Conservation (phyloP, 169 alveolate species). For the Cryptosporidium meleagridis region DNA sequence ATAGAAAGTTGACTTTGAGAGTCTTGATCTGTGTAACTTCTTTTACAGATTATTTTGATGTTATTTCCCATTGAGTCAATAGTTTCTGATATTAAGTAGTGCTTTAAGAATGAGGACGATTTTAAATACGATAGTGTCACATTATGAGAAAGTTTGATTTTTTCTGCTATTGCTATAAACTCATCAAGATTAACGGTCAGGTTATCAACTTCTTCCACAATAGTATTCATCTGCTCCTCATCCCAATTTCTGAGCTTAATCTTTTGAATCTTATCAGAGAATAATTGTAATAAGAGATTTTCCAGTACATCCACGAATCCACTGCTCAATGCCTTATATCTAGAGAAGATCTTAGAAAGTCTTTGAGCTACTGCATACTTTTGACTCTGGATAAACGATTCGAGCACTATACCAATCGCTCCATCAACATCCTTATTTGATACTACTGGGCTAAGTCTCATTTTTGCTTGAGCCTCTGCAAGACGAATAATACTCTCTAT, state of each 20-base stretch:
- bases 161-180: slow-evolving; percentile 63
- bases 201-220: slow-evolving; percentile 64
- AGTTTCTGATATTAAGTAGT: slow-evolving; percentile 32
- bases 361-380: slow-evolving; percentile 93
- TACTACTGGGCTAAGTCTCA: slow-evolving; percentile 95
- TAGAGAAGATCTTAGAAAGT: slow-evolving; percentile 85
- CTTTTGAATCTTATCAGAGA: slow-evolving; percentile 58
- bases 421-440: slow-evolving; percentile 94
- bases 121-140: slow-evolving; percentile 58
- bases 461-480: slow-evolving; percentile 96
- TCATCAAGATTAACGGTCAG: slow-evolving; percentile 42
- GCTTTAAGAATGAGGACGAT: slow-evolving; percentile 49
- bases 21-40: slow-evolving; percentile 26
- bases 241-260: slow-evolving; percentile 57
- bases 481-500: slow-evolving; percentile 95
- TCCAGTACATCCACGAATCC: slow-evolving; percentile 87
- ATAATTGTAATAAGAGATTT: slow-evolving; percentile 43
- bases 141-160: slow-evolving; percentile 64
- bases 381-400: slow-evolving; percentile 94
- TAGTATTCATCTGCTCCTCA: slow-evolving; percentile 41
- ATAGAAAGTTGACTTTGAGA: slow-evolving; percentile 71
- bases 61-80: slow-evolving; percentile 46
- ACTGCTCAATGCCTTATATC: slow-evolving; percentile 85
- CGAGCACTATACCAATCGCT: slow-evolving; percentile 96
- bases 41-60: slow-evolving; percentile 43